These are phyloP conservation scores for Stachybotrys elegans DNA, from an alignment of 2,329 filamentous ascomycete species.

Conservation along the genomic window DNA sequence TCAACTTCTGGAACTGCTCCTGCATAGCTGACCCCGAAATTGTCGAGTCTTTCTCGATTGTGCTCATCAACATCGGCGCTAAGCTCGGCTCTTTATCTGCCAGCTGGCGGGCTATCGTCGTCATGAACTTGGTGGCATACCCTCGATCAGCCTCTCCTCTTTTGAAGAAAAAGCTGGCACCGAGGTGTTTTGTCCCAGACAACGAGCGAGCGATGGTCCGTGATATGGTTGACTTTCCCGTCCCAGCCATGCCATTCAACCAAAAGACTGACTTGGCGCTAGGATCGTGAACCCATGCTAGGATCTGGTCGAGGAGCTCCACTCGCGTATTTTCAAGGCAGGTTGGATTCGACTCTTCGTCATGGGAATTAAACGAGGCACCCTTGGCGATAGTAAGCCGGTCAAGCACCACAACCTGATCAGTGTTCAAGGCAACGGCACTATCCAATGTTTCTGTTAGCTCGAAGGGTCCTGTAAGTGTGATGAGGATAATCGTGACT, in stretches of 20 bases:
- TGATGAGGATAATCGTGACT: background rate
- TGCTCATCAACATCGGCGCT: conserved; percentile 14
- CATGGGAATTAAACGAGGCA: conserved; percentile 25
- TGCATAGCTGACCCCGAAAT: conserved; percentile 19
- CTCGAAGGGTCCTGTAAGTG: conserved; percentile 4
- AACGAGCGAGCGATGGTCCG: conserved; percentile 24
- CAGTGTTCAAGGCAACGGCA: conserved; percentile 11
- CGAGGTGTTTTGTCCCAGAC: conserved; percentile 13
- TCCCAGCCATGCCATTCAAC: conserved; percentile 33
- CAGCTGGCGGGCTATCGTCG: conserved; percentile 32
- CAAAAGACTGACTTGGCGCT: conserved; percentile 23
- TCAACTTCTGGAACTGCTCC: conserved; percentile 34
- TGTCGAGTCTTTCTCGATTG: conserved; percentile 23
- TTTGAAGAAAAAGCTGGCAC: conserved; percentile 40
- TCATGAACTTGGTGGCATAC: conserved; percentile 28
- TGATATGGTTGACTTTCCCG: conserved; percentile 33
- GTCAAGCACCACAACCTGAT: conserved; percentile 15
- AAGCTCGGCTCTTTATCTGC: conserved; percentile 19
- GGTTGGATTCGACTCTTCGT: conserved; percentile 22
- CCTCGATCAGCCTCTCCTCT: conserved; percentile 31
- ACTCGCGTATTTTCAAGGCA: conserved; percentile 24
- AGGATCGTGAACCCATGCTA: conserved; percentile 19
- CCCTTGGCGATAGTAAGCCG: conserved; percentile 10
- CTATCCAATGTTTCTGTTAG: conserved; percentile 2
- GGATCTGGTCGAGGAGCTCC: conserved; percentile 23